Evolutionary conservation across 306 rosid species (phyloP).

Genomic region (Macrotyloma uniflorum): DNA sequence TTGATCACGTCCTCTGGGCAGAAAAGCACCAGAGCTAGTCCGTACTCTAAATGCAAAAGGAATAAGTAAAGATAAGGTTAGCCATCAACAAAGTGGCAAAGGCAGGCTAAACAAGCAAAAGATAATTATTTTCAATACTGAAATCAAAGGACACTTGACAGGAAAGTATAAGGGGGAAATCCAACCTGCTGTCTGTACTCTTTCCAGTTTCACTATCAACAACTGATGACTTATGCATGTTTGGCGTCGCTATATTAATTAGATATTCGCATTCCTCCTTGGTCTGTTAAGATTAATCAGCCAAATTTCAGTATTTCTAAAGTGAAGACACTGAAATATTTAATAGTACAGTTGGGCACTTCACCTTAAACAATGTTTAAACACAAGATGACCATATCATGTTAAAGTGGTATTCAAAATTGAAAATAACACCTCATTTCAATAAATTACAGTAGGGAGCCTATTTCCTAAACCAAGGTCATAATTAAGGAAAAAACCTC

Average conservation of each 20-base stretch:
- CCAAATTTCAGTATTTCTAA: conserved; percentile 31
- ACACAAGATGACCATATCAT: neutral
- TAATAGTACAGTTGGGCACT: neutral
- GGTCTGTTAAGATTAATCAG: conserved; percentile 58
- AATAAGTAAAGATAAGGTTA: conserved; percentile 4
- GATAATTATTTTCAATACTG: conserved; percentile 24
- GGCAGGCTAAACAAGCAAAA: neutral
- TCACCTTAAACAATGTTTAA: conserved; percentile 17
- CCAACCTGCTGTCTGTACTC: conserved; percentile 88
- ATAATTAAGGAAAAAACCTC: neutral
- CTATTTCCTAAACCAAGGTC: neutral
- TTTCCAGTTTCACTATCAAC: conserved; percentile 84
- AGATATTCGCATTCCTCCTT: conserved; percentile 86
- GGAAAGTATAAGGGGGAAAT: neutral
- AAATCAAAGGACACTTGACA: conserved; percentile 27
- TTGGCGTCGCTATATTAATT: conserved; percentile 73
- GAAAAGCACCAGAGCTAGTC: conserved; percentile 88
- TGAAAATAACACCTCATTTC: neutral
- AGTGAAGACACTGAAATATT: neutral
- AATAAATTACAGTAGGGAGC: neutral
- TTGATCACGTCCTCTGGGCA: conserved; percentile 80
- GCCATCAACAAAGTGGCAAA: neutral
- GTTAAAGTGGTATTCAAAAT: neutral
- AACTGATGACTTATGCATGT: conserved; percentile 74
- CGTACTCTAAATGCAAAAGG: conserved; percentile 60